Evolutionary conservation across 495 filamentous ascomycete species (phyloP).

Genomic region (Antarctomyces pellizariae): DNA sequence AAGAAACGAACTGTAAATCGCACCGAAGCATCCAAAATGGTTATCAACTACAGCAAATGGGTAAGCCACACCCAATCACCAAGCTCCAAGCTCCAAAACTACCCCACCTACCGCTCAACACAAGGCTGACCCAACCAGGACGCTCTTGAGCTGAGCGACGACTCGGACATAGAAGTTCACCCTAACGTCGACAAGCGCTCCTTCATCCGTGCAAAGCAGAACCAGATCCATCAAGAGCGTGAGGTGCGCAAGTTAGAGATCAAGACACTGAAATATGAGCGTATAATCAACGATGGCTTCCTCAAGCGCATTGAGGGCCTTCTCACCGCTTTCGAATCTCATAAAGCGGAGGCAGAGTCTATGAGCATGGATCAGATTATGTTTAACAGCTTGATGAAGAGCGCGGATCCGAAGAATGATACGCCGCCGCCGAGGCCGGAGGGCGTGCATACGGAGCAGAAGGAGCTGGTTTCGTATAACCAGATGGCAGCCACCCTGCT

Average conservation of each 20-base stretch:
- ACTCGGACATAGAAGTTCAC: conserved; percentile 95
- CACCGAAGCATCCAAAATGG: conserved; percentile 34
- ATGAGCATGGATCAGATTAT: conserved; percentile 53
- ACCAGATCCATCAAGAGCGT: conserved; percentile 83
- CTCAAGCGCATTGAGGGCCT: conserved; percentile 62
- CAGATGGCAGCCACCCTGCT: conserved; percentile 87
- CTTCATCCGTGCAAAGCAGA: conserved; percentile 95
- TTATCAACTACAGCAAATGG: conserved; percentile 91
- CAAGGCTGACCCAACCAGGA: conserved; percentile 27
- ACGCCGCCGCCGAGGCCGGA: conserved; percentile 44
- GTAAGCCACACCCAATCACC: conserved; percentile 18
- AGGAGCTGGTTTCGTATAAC: conserved; percentile 64
- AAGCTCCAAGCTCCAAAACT: neutral
- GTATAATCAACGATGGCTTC: conserved; percentile 76
- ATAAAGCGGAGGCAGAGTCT: conserved; percentile 38
- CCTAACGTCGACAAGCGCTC: conserved; percentile 97
- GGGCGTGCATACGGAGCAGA: conserved; percentile 51
- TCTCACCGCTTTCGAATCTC: conserved; percentile 40
- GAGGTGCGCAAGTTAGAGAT: conserved; percentile 68
- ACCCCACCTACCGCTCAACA: neutral
- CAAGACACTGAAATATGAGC: conserved; percentile 77
- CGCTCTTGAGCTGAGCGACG: conserved; percentile 82
- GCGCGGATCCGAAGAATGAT: conserved; percentile 49
- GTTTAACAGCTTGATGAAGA: conserved; percentile 70
- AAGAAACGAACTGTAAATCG: too few species aligned